Evolutionary conservation across 1,284 basidiomycete species (phyloP).

Genomic region (Pyrrhoderma noxium): DNA sequence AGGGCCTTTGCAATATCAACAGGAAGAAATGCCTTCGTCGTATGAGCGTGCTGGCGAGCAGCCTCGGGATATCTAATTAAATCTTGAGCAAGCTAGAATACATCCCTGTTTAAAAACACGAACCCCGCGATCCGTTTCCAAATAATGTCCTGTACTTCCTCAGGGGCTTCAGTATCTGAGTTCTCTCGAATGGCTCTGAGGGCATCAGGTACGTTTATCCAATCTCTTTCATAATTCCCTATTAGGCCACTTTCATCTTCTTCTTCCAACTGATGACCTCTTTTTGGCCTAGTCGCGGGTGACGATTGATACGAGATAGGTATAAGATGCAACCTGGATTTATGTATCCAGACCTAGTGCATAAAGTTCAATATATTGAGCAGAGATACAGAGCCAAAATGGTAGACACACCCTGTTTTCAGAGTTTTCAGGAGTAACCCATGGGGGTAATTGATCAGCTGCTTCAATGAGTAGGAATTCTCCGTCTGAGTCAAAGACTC

Average conservation of each 20-base stretch:
- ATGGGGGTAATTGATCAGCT: slow-evolving; percentile 81
- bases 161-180: slow-evolving; percentile 49
- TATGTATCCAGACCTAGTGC: slow-evolving; percentile 82
- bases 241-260: slow-evolving; percentile 35
- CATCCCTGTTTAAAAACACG: slow-evolving; percentile 22
- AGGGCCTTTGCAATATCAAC: slow-evolving; percentile 71
- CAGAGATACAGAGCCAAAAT: slow-evolving; percentile 26
- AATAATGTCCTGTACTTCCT: slow-evolving; percentile 51
- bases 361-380: slow-evolving; percentile 21
- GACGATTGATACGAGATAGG: slow-evolving; percentile 70
- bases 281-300: slow-evolving; percentile 43
- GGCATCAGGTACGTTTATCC: slow-evolving; percentile 59
- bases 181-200: slow-evolving; percentile 54
- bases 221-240: slow-evolving; percentile 42
- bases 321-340: slow-evolving; percentile 78
- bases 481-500: slow-evolving; percentile 86
- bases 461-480: slow-evolving; percentile 97
- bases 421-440: slow-evolving; percentile 88
- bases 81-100: slow-evolving; percentile 9
- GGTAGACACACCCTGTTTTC: slow-evolving; percentile 74
- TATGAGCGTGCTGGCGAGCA: slow-evolving; percentile 68
- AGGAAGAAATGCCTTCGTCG: slow-evolving; percentile 76
- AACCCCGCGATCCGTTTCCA: slow-evolving; percentile 66
- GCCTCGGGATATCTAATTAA: slow-evolving; percentile 61
- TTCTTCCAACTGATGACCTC: slow-evolving; percentile 39